Base-by-base conservation (phyloP, 805 yeast genomes). In the Candida andamanensis region DNA sequence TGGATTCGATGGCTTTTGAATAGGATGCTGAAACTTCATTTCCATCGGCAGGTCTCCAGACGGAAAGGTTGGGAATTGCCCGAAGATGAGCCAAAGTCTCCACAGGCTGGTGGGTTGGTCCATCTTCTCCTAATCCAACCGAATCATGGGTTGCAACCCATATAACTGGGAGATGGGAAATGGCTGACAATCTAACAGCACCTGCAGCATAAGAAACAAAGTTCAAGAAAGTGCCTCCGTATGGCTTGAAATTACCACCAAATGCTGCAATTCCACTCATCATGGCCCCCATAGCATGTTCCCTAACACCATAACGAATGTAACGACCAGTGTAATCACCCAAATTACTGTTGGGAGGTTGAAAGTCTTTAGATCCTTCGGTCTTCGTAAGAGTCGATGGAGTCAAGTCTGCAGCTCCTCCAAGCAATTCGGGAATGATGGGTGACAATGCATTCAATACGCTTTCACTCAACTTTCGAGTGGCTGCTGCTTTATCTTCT, bases 281-380 rank as follows among this genome's bases (percentile, higher is more conserved):
- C 62, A 89, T 83, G 45, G 97, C 96, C 69, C 95, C 96, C 97
- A 90, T 87, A 63, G 85, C 97, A 68, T 92, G 97, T 74, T 90
- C 98, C 69, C 98, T 83, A 46, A 90, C 95, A 80, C 98, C 98
- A 63, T 81, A 90, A 71, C 97, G 82, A 65, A 90, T 73, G 72
- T 90, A 90, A 60, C 95, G 81, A 59, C 98, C 98, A 37, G 78
- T 44, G 73, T 81, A 89, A 55, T 78, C 78, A 64, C 97, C 97
- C 47, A 85, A 68, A 29, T 78, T 78, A 39, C 86, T 66, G 35
- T 76, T 54, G 35, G 86, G 85, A 35, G 92, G 85, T 76, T 92
- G 96, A 89, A 89, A 90, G 65, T 89, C 95, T 46, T 75, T 76
- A 41, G 94, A 85, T 42, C 68, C 80, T 51, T 74, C 60, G 73